Evolutionary conservation across 1,284 basidiomycete species (phyloP), one percentile per base, ranked within the genome.

Genomic region (Ustilago lituana): DNA sequence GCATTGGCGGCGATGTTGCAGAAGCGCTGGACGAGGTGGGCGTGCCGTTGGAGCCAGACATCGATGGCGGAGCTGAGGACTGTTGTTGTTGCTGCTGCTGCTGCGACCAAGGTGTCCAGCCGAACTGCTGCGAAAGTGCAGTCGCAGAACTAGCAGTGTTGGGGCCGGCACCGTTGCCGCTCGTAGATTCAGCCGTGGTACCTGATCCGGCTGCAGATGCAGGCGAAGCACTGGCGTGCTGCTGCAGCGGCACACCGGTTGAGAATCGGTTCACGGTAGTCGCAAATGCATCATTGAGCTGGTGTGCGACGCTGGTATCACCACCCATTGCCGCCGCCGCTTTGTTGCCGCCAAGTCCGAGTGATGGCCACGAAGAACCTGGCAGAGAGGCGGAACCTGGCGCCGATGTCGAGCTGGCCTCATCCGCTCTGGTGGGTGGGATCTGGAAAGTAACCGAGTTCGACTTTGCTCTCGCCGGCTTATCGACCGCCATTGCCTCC

Each of bases 251-350:
- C 7, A 68, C 55, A 8, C 59, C 59, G 0, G 54, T 58, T 10
- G 54, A 62, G 26, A 69, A 59, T 3, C 44, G 50, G 20, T 59
- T 63, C 11, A 55, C 27, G 4, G 59, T 51, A 1, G 47, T 48
- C 0, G 59, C 56, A 32, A 69, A 69, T 3, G 66, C 54, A 15
- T 47, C 48, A 37, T 69, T 58, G 27, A 63, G 41, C 40, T 69
- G 59, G 14, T 50, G 35, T 0, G 55, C 59, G 12, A 59, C 35
- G 27, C 56, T 60, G 7, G 37, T n/a, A 32, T 40, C 49, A 0
- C 22, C 40, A 4, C 39, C 40, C 9, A 19, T n/a, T n/a, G n/a
- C n/a, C n/a, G n/a, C n/a, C n/a, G n/a, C 40, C 7, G 8, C 27
- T 12, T 2, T 35, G 9, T 31, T 24, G 8, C n/a, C 33, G 10